phyloP scores from a whole-genome alignment of 441 rosid genomes.

The Erysimum cheiri region DNA sequence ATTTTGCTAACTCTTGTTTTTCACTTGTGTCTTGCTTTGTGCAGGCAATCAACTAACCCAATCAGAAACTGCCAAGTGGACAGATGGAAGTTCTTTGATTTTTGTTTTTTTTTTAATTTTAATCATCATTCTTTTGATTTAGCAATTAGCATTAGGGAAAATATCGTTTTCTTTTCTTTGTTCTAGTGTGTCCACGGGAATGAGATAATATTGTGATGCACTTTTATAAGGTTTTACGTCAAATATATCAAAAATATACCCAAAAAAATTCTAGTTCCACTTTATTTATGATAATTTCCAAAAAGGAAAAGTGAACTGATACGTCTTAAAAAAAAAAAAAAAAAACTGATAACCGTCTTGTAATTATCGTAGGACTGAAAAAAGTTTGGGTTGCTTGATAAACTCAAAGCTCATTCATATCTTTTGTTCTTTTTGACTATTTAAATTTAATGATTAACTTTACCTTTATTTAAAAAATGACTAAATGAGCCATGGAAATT shows the following conservation, averaged over 20 bases:
- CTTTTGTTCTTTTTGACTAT: constrained; percentile 10
- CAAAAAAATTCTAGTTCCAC: constrained; percentile 36
- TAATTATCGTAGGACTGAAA: constrained; percentile 52
- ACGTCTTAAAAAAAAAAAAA: too few species aligned
- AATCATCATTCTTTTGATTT: constrained; percentile 53
- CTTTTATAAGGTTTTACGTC: constrained; percentile 42
- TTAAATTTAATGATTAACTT: background rate
- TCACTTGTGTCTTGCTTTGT: constrained; percentile 21
- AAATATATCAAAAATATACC: constrained; percentile 41
- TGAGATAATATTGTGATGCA: constrained; percentile 48
- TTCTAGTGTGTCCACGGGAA: constrained; percentile 45
- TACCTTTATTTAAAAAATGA: background rate
- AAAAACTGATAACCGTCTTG: too few species aligned
- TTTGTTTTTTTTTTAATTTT: constrained; percentile 12
- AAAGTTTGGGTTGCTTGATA: constrained; percentile 50
- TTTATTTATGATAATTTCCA: constrained; percentile 38
- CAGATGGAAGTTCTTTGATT: constrained; percentile 45
- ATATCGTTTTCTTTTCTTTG: constrained; percentile 37
- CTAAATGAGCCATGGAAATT: background rate
- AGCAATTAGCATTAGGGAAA: constrained; percentile 48
- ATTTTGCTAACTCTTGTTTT: background rate
- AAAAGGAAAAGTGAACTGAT: constrained; percentile 37
- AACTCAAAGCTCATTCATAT: constrained; percentile 28
- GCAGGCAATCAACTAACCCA: constrained; percentile 50
- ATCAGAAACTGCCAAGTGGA: constrained; percentile 57